These are phyloP conservation scores for Phyllosticta citribraziliensis DNA, from an alignment of 2,329 filamentous ascomycete species.

Conservation along the genomic window DNA sequence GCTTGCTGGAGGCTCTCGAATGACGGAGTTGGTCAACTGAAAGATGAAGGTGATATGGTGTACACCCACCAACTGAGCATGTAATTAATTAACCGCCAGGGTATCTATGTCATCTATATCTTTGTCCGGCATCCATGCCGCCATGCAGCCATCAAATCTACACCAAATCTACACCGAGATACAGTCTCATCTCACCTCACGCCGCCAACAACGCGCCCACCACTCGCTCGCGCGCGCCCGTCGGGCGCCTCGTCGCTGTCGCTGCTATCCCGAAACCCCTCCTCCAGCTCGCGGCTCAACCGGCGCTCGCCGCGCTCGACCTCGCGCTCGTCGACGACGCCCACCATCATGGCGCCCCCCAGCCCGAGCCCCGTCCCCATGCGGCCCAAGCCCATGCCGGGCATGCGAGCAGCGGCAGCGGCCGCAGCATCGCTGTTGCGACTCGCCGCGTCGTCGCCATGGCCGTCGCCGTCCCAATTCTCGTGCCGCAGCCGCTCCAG, in stretches of 20 bases:
- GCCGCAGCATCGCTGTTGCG: neutral
- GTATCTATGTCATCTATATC: neutral
- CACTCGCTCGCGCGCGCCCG: no score
- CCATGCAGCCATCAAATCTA: no score
- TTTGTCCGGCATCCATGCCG: no score
- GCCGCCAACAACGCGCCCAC: neutral
- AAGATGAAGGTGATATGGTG: no score
- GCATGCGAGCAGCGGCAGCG: neutral
- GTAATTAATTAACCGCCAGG: neutral
- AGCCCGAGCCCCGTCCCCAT: neutral
- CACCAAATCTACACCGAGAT: neutral
- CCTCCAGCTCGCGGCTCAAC: slow-evolving; percentile 69
- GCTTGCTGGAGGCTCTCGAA: no score
- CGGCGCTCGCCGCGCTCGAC: slow-evolving; percentile 45
- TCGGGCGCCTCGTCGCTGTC: slow-evolving; percentile 41
- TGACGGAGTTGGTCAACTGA: no score
- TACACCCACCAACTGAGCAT: neutral
- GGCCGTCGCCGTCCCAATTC: slow-evolving; percentile 1
- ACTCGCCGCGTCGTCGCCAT: slow-evolving; percentile 12
- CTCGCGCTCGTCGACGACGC: slow-evolving; percentile 12
- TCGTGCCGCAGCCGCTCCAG: slow-evolving; percentile 24
- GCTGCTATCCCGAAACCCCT: slow-evolving; percentile 65
- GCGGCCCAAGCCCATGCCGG: neutral
- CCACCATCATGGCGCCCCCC: neutral
- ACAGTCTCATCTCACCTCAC: neutral